Evolutionary conservation across 495 filamentous ascomycete species (phyloP), one percentile per base, ranked within the genome.

Genomic region (Trichocladium uniseriatum): DNA sequence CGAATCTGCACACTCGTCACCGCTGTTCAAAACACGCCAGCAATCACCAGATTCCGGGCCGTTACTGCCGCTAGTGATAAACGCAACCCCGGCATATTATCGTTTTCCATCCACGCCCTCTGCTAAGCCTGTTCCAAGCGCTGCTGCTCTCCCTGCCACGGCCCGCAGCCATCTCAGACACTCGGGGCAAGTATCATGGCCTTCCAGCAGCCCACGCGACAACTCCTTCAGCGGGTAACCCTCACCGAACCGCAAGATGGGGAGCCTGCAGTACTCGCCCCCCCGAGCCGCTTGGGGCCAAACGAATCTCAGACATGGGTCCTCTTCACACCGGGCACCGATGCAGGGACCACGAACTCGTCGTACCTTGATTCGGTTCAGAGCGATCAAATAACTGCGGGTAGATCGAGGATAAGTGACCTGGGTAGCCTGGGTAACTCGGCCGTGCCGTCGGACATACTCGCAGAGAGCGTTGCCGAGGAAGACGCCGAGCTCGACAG

Each of bases 241-340:
- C 64, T 54, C 22, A 49, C 51, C 36, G 52, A 59, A n/a, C 53
- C 70, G 7, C 63, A 76, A 11, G 73, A 76, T 48, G 64, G 69
- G 13, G 66, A 67, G 16, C 61, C 69, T 5, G 69, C 70, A 5
- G 61, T 70, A 31, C 59, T 69, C 29, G 66, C 74, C 19, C 69
- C 60, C 37, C 65, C 63, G 43, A 61, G 54, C 51, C 60, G 46
- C 54, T 65, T 52, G 28, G 58, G 57, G 16, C 57, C 76, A 36
- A 79, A 84, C 58, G 85, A 94, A 43, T 79, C 87, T 4, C 82
- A 89, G 61, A 90, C 95, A 80, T 97, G 92, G 94, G 81, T 98
- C 38, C 79, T 98, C 55, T 98, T 98, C 69, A 88, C 88, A 10
- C 89, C 89, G 4, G 72, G 77, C 15, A 79, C 81, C 18, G 70